phyloP scores from a whole-genome alignment of 1,139 yeast genomes.

The Ogataea hybrid region DNA sequence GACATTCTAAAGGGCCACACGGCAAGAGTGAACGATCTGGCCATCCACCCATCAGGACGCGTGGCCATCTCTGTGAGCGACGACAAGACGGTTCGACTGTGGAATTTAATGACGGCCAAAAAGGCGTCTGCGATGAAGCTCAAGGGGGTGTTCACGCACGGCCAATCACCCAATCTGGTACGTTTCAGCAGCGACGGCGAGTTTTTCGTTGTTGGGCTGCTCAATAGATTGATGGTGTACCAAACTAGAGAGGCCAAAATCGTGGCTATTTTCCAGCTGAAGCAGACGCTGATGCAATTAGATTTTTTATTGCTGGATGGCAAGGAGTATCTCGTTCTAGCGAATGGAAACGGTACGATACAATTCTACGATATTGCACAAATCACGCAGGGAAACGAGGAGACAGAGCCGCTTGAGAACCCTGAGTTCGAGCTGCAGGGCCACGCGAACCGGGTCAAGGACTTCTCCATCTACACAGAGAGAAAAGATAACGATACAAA shows the following conservation, averaged over 20 bases:
- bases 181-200: conserved; percentile 65
- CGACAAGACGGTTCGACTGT: conserved; percentile 78
- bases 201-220: conserved; percentile 71
- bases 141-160: conserved; percentile 60
- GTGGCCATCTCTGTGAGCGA: conserved; percentile 87
- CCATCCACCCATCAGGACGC: conserved; percentile 91
- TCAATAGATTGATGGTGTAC: conserved; percentile 63
- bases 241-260: conserved; percentile 64
- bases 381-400: conserved; percentile 8
- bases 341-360: conserved; percentile 73
- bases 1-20: conserved; percentile 85
- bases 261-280: conserved; percentile 45
- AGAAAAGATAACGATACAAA: conserved; percentile 12
- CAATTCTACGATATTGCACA: conserved; percentile 47
- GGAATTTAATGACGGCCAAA: conserved; percentile 98
- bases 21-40: conserved; percentile 74
- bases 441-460: conserved; percentile 85
- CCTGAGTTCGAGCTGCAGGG: conserved; percentile 67
- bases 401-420: conserved; percentile 30
- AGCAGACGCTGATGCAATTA: conserved; percentile 63
- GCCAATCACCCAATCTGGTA: conserved; percentile 66
- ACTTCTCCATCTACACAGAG: conserved; percentile 54
- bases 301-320: conserved; percentile 46
- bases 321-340: conserved; percentile 59
- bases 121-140: conserved; percentile 85